phyloP scores from a whole-genome alignment of 2,329 filamentous ascomycete genomes.

The Penicillium vulpinum region DNA sequence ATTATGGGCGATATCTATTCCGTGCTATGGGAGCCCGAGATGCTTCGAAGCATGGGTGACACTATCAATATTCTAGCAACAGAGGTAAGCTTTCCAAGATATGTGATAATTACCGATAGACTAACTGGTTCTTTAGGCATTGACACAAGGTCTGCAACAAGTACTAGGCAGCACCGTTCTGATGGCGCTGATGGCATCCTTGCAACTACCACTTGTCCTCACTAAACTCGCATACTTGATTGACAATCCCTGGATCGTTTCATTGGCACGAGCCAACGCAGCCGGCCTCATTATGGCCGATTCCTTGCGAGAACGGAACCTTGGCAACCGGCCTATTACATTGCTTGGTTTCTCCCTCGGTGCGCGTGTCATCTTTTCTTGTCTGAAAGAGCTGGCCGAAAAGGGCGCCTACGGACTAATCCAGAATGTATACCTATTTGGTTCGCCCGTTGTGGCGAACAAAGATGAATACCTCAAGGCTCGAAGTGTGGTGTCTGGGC shows the following conservation, averaged over 20 bases:
- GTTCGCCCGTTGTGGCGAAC: conserved; percentile 86
- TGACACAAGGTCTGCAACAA: conserved; percentile 95
- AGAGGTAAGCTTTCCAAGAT: conserved; percentile 61
- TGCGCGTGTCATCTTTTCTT: conserved; percentile 87
- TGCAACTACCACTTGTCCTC: conserved; percentile 87
- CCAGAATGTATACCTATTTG: conserved; percentile 94
- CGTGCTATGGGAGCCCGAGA: conserved; percentile 95
- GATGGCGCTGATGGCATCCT: conserved; percentile 83
- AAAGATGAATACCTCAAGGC: conserved; percentile 83
- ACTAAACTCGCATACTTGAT: conserved; percentile 95
- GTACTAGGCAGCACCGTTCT: conserved; percentile 88
- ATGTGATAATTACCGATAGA: not conserved
- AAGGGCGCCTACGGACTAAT: conserved; percentile 83
- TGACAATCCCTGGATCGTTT: conserved; percentile 98
- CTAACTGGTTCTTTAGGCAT: conserved; percentile 61
- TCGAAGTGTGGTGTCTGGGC: conserved; percentile 81
- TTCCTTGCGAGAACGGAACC: conserved; percentile 84
- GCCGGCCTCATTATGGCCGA: conserved; percentile 92
- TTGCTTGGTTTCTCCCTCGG: conserved; percentile 94
- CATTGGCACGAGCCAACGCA: conserved; percentile 81
- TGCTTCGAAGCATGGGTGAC: conserved; percentile 96
- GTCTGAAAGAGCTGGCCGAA: conserved; percentile 79
- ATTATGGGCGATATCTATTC: conserved; percentile 99
- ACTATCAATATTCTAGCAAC: conserved; percentile 98
- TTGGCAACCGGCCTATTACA: conserved; percentile 88